Conservation (phyloP, 163 green algal species). For the Coccomyxa subellipsoidea region DNA sequence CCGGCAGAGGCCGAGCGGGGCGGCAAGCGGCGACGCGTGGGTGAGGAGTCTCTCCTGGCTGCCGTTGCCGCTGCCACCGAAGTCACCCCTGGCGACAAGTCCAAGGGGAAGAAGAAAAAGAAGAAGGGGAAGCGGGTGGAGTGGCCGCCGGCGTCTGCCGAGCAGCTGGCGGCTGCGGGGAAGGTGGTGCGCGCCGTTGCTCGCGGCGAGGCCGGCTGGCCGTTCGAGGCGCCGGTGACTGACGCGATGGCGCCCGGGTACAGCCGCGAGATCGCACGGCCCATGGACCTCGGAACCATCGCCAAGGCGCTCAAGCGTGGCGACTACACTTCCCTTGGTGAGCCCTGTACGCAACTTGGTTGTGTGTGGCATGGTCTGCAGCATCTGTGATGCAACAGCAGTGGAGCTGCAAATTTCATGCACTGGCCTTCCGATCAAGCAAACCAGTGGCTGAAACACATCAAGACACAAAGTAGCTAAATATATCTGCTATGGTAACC, state of each 20-base stretch:
- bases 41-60: background rate
- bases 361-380: background rate
- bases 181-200: constrained; percentile 14
- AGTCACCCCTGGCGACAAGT: background rate
- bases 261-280: constrained; percentile 20
- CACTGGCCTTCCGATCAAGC: too few relatives aligned
- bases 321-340: constrained; percentile 14
- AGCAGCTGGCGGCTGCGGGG: constrained; percentile 5
- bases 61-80: background rate
- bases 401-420: background rate
- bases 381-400: background rate
- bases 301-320: constrained; percentile 17
- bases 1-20: background rate
- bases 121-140: background rate
- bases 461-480: too few relatives aligned
- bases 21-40: background rate
- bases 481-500: too few relatives aligned
- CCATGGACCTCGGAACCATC: constrained; percentile 50
- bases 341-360: background rate
- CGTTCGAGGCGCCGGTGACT: constrained; percentile 22
- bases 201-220: background rate
- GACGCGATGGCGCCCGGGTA: constrained; percentile 34
- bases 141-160: constrained; percentile 2
- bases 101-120: background rate
- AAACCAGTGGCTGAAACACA: too few relatives aligned